Evolutionary conservation across 495 filamentous ascomycete species (phyloP).

Genomic region (Penicillium bialowiezense): DNA sequence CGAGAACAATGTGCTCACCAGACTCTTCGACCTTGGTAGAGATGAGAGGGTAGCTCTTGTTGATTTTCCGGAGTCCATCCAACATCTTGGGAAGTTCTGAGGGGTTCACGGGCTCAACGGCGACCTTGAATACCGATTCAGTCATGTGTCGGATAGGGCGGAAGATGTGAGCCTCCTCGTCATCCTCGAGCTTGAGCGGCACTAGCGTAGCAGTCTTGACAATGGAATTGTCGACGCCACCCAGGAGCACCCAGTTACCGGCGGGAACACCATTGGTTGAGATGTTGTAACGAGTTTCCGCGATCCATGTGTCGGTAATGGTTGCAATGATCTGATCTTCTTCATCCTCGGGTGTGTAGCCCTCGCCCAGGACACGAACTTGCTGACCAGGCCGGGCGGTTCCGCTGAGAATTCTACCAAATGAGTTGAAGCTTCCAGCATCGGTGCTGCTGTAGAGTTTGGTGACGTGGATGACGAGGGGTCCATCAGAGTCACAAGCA

Average conservation of each 20-base stretch:
- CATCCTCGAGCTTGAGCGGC: conserved; percentile 72
- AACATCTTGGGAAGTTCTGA: conserved; percentile 99
- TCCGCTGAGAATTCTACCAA: conserved; percentile 92
- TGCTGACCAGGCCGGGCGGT: conserved; percentile 78
- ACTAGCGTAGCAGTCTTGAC: conserved; percentile 96
- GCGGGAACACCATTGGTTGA: conserved; percentile 88
- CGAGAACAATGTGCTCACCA: conserved; percentile 93
- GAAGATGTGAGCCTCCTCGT: conserved; percentile 94
- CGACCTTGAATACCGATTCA: conserved; percentile 96
- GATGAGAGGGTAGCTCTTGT: conserved; percentile 94
- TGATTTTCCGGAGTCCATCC: conserved; percentile 91
- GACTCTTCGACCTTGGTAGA: conserved; percentile 98
- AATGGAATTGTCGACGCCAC: conserved; percentile 95
- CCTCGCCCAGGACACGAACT: conserved; percentile 90
- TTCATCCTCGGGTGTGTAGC: conserved; percentile 95
- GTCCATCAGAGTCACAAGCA: conserved; percentile 83
- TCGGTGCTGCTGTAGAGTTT: conserved; percentile 89
- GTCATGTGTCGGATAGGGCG: conserved; percentile 91
- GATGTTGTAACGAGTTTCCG: conserved; percentile 91
- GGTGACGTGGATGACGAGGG: conserved; percentile 83
- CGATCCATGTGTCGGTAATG: conserved; percentile 84
- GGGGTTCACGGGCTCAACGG: conserved; percentile 96
- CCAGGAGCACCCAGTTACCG: conserved; percentile 89
- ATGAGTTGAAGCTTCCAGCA: conserved; percentile 81
- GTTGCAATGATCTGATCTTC: conserved; percentile 96